Evolutionary conservation across 2,329 filamentous ascomycete species (phyloP).

Genomic region (Colletotrichum spaethianum): DNA sequence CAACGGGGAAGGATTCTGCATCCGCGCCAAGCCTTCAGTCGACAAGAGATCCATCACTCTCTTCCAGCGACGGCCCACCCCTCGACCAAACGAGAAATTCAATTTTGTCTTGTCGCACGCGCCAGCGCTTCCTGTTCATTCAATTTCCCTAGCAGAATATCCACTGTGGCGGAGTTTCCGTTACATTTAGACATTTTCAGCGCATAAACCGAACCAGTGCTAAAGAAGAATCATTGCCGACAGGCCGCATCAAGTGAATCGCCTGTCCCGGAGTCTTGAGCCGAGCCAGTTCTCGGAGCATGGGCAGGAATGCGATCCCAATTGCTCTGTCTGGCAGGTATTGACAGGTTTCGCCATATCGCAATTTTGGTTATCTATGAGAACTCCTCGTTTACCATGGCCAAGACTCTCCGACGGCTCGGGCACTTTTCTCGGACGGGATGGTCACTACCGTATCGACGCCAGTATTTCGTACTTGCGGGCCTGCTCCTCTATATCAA

Average conservation of each 20-base stretch:
- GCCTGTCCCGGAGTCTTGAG: slow-evolving; percentile 6
- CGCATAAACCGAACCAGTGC: slow-evolving; percentile 27
- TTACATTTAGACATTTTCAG: slow-evolving; percentile 18
- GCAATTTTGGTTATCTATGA: slow-evolving; percentile 31
- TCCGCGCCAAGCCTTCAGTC: slow-evolving; percentile 25
- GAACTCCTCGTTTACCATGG: not conserved
- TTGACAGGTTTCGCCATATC: not conserved
- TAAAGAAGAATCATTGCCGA: slow-evolving; percentile 29
- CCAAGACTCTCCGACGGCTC: not conserved
- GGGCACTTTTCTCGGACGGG: not conserved
- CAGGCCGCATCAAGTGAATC: not conserved
- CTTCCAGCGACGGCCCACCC: slow-evolving; percentile 12
- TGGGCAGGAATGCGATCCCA: not conserved
- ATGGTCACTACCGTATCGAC: not conserved
- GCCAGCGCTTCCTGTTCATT: slow-evolving; percentile 23
- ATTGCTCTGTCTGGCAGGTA: slow-evolving; percentile 34
- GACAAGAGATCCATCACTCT: slow-evolving; percentile 26
- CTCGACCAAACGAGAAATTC: slow-evolving; percentile 24
- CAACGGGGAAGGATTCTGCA: slow-evolving; percentile 26
- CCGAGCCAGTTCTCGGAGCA: slow-evolving; percentile 7
- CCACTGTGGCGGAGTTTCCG: slow-evolving; percentile 23
- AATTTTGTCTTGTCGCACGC: slow-evolving; percentile 13
- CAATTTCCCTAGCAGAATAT: slow-evolving; percentile 8
- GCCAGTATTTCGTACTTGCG: not conserved
- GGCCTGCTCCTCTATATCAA: not conserved